Evolutionary conservation across 208 protist genomes (phyloP), one percentile per base, ranked within the genome.

Genomic region (Kentomonas sorsogonicus): DNA sequence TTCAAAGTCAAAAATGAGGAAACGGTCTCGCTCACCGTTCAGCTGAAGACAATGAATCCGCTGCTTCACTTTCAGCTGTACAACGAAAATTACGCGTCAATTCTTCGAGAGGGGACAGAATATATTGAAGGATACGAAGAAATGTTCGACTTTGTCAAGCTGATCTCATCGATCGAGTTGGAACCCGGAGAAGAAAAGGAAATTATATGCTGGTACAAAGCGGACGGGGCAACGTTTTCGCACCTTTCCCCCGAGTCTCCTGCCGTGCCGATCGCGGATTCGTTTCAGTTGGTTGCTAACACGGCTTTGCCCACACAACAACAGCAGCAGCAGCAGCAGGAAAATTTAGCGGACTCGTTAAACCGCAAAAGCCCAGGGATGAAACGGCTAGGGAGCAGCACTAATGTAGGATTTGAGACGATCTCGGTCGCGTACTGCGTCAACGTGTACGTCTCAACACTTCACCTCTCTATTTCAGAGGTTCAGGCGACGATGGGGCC

Each of bases 401-500:
- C 20, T 3, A 6, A 31, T 11, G 1, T 30, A 57, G 1, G 27
- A 0, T 75, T 72, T 3, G 68, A 83, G 39, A 71, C 69, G 0
- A 44, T 83, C 13, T 63, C 72, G 0, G 41, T 94, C 25, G 74
- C 78, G 10, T 89, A 88, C 43, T 64, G 62, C 13, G 83, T 72
- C 0, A 80, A 58, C 45, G 76, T 94, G 1, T 94, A 79, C 67
- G 56, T 91, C 1, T 94, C 87, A 0, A 63, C 55, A 30, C 55
- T 94, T 3, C 71, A 86, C 7, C 66, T 94, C 3, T 89, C 81
- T 0, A 47, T 65, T 0, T 44, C 76, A 7, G 79, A 91, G 53
- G 64, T 94, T 18, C 74, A 89, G 29, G 56, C 74, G 11, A 87
- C 82, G 0, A 87, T 91, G 74, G 52, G 74, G 5, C 77, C 77